Evolutionary conservation across 495 filamentous ascomycete genomes (phyloP), one percentile per base, ranked within the genome.

Genomic region (Talaromyces thailandensis): DNA sequence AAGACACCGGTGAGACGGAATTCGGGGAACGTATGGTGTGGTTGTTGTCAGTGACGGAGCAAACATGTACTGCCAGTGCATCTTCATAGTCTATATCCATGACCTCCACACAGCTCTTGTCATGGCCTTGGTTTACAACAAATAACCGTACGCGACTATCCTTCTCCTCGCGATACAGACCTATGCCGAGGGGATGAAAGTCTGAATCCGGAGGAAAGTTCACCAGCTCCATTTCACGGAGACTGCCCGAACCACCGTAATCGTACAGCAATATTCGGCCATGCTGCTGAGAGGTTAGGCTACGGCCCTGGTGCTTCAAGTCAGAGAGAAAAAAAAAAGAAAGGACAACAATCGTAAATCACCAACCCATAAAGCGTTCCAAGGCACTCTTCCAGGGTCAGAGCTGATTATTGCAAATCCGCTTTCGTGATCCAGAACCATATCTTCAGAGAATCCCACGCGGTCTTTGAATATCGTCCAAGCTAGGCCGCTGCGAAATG

Each of bases 301-400:
- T 35, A 50, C 24, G 59, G 25, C 59, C 45, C 59, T 61, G 23
- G 35, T 25, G 14, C 51, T 55, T 55, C 51, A 55, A 48, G 43
- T 55, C 51, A 55, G 51, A 60, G 16, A 60, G 1, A 14, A 43
- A 18, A 60, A 25, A 60, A 4, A 14, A 43, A 18, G 14, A 26
- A n/a, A 43, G 7, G 28, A 40, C 12, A 40, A 40, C 14, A 12
- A 16, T 40, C 26, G 40, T 25, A 24, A 45, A 29, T 9, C 23
- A 55, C 59, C 14, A 21, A 61, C 59, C 59, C 59, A 61, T 31
- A 61, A n/a, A n/a, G 59, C 26, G 50, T 61, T 61, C 59, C 59
- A 61, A 21, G 26, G 52, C 3, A 61, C 59, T 14, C 59, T 18
- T 29, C 59, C 45, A n/a, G 59, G 59, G 18, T 61, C 45, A 4